Percentiles rank a stretch among this genome's conserved stretches.
These are phyloP conservation scores for Boechera stricta DNA, from an alignment of 345 rosid genomes.

Conservation along the genomic window DNA sequence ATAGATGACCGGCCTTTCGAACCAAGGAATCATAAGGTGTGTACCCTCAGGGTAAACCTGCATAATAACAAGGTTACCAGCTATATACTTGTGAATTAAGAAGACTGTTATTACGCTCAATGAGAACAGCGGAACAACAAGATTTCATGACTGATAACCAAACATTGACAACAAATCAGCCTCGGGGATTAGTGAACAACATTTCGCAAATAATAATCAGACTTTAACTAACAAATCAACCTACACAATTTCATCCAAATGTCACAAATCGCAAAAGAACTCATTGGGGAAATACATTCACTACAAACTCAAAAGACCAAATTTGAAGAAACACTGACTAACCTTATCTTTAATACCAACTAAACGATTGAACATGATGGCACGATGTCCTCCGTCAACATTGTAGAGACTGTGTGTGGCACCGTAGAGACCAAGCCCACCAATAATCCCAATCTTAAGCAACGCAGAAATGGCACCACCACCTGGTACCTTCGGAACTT, in stretches of 20 bases:
- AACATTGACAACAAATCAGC: not conserved
- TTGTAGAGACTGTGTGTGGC: constrained; percentile 51
- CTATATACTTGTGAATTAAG: not conserved
- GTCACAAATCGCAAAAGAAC: not conserved
- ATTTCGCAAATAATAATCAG: not conserved
- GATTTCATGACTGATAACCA: not conserved
- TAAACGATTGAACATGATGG: constrained; percentile 49
- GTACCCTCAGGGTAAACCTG: constrained; percentile 97
- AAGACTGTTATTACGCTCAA: not conserved
- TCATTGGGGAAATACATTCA: not conserved
- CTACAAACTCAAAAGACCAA: not conserved
- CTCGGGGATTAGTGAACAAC: not conserved
- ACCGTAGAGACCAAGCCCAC: constrained; percentile 77
- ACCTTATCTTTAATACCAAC: constrained; percentile 46
- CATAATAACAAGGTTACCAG: constrained; percentile 20
- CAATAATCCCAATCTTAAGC: constrained; percentile 71
- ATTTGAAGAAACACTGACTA: constrained; percentile 10
- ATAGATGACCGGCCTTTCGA: constrained; percentile 84
- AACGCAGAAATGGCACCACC: constrained; percentile 67
- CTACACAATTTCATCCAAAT: not conserved
- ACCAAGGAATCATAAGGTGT: constrained; percentile 86
- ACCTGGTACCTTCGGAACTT: constrained; percentile 83
- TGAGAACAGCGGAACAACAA: not conserved
- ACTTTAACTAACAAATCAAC: not conserved
- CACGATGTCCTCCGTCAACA: constrained; percentile 48